Conservation (phyloP, 257 asterid species). For the Eucommia ulmoides region DNA sequence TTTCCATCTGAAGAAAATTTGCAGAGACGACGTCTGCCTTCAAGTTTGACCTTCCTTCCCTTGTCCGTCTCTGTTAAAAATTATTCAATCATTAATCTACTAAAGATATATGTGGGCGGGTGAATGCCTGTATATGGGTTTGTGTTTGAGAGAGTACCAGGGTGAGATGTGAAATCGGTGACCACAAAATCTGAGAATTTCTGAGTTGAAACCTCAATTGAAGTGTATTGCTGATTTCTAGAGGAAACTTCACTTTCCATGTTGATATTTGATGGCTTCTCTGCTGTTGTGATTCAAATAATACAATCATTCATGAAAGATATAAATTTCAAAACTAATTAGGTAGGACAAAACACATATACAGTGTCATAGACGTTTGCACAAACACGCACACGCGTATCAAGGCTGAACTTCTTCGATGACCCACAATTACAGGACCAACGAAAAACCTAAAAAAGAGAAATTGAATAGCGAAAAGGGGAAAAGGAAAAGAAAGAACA, state of each 20-base stretch:
- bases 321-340: too few species aligned
- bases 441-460: constrained; percentile 1
- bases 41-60: constrained; percentile 48
- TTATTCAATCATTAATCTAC: constrained; percentile 9
- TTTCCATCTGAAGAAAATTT: constrained; percentile 33
- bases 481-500: constrained; percentile 1
- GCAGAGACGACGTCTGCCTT: constrained; percentile 85
- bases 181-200: background rate
- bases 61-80: constrained; percentile 32
- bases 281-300: background rate
- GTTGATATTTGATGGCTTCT: background rate
- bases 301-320: background rate
- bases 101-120: background rate
- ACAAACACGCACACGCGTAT: background rate
- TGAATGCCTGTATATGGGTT: background rate
- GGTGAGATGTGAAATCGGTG: background rate
- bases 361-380: too few species aligned
- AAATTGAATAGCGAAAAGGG: constrained; percentile 2
- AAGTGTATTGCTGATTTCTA: too few species aligned
- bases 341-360: too few species aligned
- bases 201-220: background rate
- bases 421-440: constrained; percentile 9
- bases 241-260: background rate
- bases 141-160: background rate
- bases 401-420: constrained; percentile 13